phyloP scores from a whole-genome alignment of 2,329 filamentous ascomycete genomes.

The Sarocladium oryzae region DNA sequence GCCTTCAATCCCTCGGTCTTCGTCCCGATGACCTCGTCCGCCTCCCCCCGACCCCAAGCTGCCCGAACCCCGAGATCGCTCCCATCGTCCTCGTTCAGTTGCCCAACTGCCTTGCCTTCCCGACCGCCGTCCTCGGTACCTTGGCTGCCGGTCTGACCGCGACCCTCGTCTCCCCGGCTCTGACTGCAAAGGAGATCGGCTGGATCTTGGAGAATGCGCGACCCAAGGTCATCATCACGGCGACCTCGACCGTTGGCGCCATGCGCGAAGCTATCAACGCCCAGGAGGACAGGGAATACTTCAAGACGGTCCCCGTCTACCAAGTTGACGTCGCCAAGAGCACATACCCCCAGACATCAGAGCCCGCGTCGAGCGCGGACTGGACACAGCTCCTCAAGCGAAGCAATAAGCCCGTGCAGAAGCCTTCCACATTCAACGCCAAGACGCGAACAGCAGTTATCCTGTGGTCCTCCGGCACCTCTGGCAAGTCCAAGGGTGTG shows the following conservation, averaged over 20 bases:
- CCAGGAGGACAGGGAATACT: slow-evolving; percentile 27
- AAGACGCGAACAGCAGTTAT: slow-evolving; percentile 51
- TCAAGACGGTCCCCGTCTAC: slow-evolving; percentile 50
- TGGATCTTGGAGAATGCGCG: slow-evolving; percentile 36
- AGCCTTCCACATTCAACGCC: slow-evolving; percentile 27
- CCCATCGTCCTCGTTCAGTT: slow-evolving; percentile 36
- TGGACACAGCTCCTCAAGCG: slow-evolving; percentile 58
- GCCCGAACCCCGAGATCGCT: slow-evolving; percentile 29
- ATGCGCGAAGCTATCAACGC: slow-evolving; percentile 27
- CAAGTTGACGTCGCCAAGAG: slow-evolving; percentile 37
- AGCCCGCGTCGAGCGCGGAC: slow-evolving; percentile 26
- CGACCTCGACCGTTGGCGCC: slow-evolving; percentile 21
- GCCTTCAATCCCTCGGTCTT: slow-evolving; percentile 29
- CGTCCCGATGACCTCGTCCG: slow-evolving; percentile 25
- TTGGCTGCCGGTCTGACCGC: slow-evolving; percentile 33
- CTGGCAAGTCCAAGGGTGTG: slow-evolving; percentile 69
- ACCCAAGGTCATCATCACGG: slow-evolving; percentile 30
- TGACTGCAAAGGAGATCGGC: slow-evolving; percentile 31
- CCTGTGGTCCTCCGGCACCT: slow-evolving; percentile 54
- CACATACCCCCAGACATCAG: slow-evolving; percentile 22
- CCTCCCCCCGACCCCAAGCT: slow-evolving; percentile 33
- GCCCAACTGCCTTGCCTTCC: slow-evolving; percentile 34
- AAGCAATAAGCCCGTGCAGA: slow-evolving; percentile 36
- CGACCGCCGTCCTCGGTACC: slow-evolving; percentile 28
- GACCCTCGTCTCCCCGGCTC: slow-evolving; percentile 31